Evolutionary conservation across 2,329 filamentous ascomycete genomes (phyloP), one percentile per base, ranked within the genome.

Genomic region (Clonostachys rosea): DNA sequence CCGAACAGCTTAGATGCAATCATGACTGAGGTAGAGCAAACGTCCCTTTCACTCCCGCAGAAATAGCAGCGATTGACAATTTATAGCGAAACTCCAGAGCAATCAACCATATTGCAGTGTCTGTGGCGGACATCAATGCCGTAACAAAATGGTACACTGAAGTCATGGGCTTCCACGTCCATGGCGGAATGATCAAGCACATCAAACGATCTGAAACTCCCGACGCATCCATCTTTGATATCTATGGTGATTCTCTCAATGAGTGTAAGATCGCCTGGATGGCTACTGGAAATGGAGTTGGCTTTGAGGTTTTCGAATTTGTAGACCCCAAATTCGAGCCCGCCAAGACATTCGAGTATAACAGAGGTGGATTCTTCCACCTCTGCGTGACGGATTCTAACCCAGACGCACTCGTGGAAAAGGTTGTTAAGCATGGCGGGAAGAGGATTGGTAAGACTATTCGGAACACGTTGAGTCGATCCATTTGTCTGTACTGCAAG

Each of bases 271-370:
- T 56, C 43, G 63, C 58, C 3, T 66, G 52, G 45, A 49, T 66
- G 47, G 46, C 53, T 13, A 54, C 61, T 13, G 58, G 63, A 12
- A 65, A 63, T 47, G 56, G 56, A 37, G 56, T 65, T 18, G 62
- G 62, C 12, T 57, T 63, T 45, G 62, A 65, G 51, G 40, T 66
- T 8, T 66, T 66, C 47, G 52, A 65, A 45, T 65, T 64, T 50
- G 48, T 61, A 20, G 56, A 61, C 12, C 50, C 62, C 51, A 50
- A 46, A 16, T 18, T 42, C 40, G 24, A 16, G 16, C 18, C 47
- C 35, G 45, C 46, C 43, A 17, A 45, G 42, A 47, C 49, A 47
- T 10, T 57, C 56, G 44, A 51, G 18, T 64, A 60, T 48, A 54
- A 52, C 14, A 52, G 55, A 17, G 52, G 52, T n/a, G 64, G 63